phyloP scores from a whole-genome alignment of 805 yeast species.

The Cyberlindnera saturnus region DNA sequence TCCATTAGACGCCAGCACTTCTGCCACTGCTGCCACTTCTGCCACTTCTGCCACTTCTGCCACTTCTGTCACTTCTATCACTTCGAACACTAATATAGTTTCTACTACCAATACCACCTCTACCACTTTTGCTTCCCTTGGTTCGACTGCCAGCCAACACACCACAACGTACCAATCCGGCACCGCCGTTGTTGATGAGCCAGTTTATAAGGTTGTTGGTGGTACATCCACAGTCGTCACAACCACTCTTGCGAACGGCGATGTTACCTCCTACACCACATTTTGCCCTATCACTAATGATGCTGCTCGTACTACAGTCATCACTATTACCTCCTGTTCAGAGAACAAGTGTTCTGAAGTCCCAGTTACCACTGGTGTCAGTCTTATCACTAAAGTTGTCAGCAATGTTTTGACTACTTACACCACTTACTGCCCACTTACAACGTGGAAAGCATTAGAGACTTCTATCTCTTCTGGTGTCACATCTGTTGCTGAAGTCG shows the following conservation, averaged over 20 bases:
- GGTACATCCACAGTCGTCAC: slow-evolving; percentile 1
- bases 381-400: slow-evolving; percentile 7
- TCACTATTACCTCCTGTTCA: slow-evolving; percentile 8
- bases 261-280: slow-evolving; percentile 1
- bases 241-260: slow-evolving; percentile 7
- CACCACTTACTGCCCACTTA: slow-evolving; percentile 26
- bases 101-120: neutral
- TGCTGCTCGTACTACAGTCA: slow-evolving; percentile 2
- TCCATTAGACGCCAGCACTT: neutral
- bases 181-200: slow-evolving; percentile 1
- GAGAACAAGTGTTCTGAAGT: slow-evolving; percentile 8
- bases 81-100: slow-evolving; percentile 5
- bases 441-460: slow-evolving; percentile 1
- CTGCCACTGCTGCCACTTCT: slow-evolving; percentile 7
- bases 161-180: neutral
- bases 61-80: slow-evolving; percentile 1
- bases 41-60: slow-evolving; percentile 1
- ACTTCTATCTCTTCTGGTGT: slow-evolving; percentile 6
- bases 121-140: neutral
- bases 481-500: slow-evolving; percentile 1
- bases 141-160: neutral
- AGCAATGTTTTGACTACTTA: slow-evolving; percentile 17
- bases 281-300: neutral
- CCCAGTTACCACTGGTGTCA: slow-evolving; percentile 12
- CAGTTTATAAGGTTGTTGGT: slow-evolving; percentile 3